Evolutionary conservation across 345 rosid genomes (phyloP).

Genomic region (Lepidium africanum): DNA sequence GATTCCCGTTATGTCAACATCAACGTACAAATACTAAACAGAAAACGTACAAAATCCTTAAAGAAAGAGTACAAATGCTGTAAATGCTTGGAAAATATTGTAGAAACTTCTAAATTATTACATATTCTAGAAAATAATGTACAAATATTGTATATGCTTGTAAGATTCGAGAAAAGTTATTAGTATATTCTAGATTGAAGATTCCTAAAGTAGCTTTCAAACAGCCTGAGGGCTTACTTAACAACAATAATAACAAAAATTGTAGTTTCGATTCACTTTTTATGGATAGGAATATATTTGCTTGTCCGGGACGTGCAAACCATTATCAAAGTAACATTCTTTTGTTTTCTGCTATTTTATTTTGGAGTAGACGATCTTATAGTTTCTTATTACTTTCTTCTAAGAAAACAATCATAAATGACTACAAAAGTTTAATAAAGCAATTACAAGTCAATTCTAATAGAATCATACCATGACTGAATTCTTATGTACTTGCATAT

Average conservation of each 20-base stretch:
- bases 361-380: not conserved
- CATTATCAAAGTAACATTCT: constrained; percentile 2
- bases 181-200: not conserved
- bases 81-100: too few relatives aligned
- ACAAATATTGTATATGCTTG: not conserved
- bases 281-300: not conserved
- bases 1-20: too few relatives aligned
- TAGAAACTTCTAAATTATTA: too few relatives aligned
- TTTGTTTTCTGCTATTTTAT: not conserved
- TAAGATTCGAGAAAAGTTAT: not conserved
- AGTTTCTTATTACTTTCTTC: not conserved
- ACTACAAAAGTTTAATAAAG: not conserved
- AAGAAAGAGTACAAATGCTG: too few relatives aligned
- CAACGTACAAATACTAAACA: too few relatives aligned
- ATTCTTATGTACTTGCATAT: not conserved
- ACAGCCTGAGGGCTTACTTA: not conserved
- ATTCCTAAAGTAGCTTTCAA: not conserved
- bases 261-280: not conserved
- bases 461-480: not conserved
- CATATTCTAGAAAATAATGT: too few relatives aligned
- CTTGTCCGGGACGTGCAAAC: constrained; percentile 4
- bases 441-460: not conserved
- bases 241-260: not conserved
- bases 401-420: not conserved
- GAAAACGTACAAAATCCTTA: too few relatives aligned